These are phyloP conservation scores for Paraconiothyrium brasiliense DNA, from an alignment of 2,329 filamentous ascomycete genomes.

Conservation along the genomic window DNA sequence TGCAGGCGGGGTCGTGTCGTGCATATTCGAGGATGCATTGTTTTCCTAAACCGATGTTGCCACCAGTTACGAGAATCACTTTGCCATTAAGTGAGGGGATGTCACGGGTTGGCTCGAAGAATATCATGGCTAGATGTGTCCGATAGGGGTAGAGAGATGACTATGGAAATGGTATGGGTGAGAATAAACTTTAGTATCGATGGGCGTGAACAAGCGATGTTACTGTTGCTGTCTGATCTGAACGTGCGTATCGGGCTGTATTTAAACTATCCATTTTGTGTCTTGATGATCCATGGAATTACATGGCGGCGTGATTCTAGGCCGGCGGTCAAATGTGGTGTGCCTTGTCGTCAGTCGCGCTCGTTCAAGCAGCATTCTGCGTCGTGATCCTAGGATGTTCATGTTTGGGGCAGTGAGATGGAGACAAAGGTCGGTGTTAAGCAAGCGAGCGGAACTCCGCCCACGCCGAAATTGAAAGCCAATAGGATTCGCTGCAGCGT, in stretches of 20 bases:
- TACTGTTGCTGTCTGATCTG: not conserved
- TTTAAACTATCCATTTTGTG: not conserved
- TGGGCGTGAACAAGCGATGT: not conserved
- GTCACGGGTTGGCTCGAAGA: constrained; percentile 27
- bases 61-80: constrained; percentile 57
- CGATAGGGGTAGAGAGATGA: not conserved
- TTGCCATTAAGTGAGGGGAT: constrained; percentile 55
- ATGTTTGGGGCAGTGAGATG: not conserved
- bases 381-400: not conserved
- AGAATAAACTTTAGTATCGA: not conserved
- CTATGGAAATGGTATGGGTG: not conserved
- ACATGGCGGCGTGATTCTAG: not conserved
- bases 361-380: not conserved
- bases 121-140: not conserved
- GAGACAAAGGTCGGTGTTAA: not conserved
- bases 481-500: not conserved
- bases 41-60: constrained; percentile 54
- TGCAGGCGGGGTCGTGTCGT: constrained; percentile 49
- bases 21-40: constrained; percentile 52
- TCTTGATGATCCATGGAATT: not conserved
- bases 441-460: constrained; percentile 8
- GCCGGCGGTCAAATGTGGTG: not conserved
- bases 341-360: not conserved
- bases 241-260: not conserved
- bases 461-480: not conserved